phyloP scores from a whole-genome alignment of 2,329 filamentous ascomycete species.

The Xylariaceae sp. region DNA sequence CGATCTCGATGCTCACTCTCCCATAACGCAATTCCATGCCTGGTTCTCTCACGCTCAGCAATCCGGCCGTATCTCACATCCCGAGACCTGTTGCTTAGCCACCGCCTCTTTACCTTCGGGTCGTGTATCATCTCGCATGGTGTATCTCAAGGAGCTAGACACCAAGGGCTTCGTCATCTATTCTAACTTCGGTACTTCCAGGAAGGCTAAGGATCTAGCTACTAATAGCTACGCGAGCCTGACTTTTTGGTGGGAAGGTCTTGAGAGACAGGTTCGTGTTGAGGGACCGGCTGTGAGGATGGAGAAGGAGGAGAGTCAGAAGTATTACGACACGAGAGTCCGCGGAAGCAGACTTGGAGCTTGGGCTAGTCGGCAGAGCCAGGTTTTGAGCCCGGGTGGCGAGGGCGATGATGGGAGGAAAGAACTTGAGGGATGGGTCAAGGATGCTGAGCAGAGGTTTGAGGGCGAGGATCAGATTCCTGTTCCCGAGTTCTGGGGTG shows the following conservation, averaged over 20 bases:
- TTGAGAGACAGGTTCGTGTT: conserved; percentile 87
- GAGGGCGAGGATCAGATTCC: conserved; percentile 74
- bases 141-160: conserved; percentile 96
- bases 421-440: conserved; percentile 72
- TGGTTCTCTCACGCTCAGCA: conserved; percentile 79
- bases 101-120: conserved; percentile 82
- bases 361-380: conserved; percentile 89
- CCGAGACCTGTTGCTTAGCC: conserved; percentile 83
- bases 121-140: conserved; percentile 76
- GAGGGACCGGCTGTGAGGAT: conserved; percentile 73
- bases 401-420: conserved; percentile 63
- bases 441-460: conserved; percentile 72
- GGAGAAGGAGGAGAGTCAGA: conserved; percentile 65
- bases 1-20: conserved; percentile 59
- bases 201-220: conserved; percentile 63
- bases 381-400: conserved; percentile 51
- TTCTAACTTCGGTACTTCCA: conserved; percentile 81
- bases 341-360: conserved; percentile 82
- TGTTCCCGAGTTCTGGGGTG: conserved; percentile 92
- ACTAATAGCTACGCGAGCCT: conserved; percentile 75
- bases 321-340: conserved; percentile 64
- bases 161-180: conserved; percentile 81
- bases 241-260: conserved; percentile 83
- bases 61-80: conserved; percentile 56
- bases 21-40: conserved; percentile 78